Conservation (phyloP, 2,329 filamentous ascomycete genomes). For the Paramyrothecium roridum region DNA sequence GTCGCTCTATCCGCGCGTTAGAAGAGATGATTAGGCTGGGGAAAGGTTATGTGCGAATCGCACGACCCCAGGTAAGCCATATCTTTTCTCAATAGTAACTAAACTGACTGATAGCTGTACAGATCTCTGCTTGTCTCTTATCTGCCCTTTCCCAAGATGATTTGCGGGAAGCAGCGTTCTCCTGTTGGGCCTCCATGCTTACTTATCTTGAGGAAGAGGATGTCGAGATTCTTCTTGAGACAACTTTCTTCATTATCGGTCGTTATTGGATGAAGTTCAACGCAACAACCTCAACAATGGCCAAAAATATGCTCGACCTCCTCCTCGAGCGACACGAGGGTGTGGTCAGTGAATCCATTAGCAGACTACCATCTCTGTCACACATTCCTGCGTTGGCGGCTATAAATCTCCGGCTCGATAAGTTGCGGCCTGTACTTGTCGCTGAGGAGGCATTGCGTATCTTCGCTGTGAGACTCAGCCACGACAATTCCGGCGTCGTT, state of each 20-base stretch:
- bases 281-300: slow-evolving; percentile 53
- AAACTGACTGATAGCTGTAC: slow-evolving; percentile 4
- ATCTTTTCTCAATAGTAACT: neutral
- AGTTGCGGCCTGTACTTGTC: slow-evolving; percentile 51
- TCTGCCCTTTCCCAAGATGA: slow-evolving; percentile 73
- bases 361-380: slow-evolving; percentile 74
- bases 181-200: slow-evolving; percentile 80
- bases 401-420: slow-evolving; percentile 62
- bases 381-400: slow-evolving; percentile 67
- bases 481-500: slow-evolving; percentile 85
- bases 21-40: slow-evolving; percentile 83
- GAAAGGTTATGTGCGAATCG: slow-evolving; percentile 69
- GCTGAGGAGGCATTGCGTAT: slow-evolving; percentile 62
- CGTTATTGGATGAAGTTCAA: slow-evolving; percentile 74
- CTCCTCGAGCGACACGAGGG: slow-evolving; percentile 62
- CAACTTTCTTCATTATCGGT: slow-evolving; percentile 83
- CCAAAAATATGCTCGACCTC: slow-evolving; percentile 59
- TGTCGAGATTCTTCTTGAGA: slow-evolving; percentile 75
- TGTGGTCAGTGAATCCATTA: slow-evolving; percentile 63
- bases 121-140: slow-evolving; percentile 90
- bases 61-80: slow-evolving; percentile 74
- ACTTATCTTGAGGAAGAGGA: slow-evolving; percentile 73
- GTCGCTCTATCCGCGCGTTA: slow-evolving; percentile 75
- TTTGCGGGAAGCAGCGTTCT: slow-evolving; percentile 76
- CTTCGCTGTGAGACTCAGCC: slow-evolving; percentile 70